A percentile compares a stretch with the other conserved stretches of the same genome.
Conservation (phyloP, 169 alveolate species). For the Plasmodium coatneyi region DNA sequence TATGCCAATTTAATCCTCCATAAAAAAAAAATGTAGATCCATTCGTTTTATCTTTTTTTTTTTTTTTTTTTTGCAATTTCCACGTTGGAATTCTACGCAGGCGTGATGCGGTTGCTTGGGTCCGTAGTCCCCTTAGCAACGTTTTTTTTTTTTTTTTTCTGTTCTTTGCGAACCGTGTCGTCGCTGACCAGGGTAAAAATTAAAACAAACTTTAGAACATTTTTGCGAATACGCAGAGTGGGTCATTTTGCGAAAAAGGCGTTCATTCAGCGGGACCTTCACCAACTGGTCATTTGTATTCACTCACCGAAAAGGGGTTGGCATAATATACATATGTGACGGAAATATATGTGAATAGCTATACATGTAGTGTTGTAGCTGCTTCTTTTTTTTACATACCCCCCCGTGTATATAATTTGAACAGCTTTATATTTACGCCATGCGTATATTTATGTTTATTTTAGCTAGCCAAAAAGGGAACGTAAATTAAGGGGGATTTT, state of each 20-base stretch:
- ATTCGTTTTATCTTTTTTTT: not conserved
- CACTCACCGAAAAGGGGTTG: not conserved
- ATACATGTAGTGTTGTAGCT: not conserved
- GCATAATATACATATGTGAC: not conserved
- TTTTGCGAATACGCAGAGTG: not conserved
- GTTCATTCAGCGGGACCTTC: not conserved
- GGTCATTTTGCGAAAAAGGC: not conserved
- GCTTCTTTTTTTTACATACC: not conserved
- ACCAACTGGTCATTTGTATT: not conserved
- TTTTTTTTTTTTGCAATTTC: not conserved
- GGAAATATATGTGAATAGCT: not conserved
- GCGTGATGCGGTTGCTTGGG: not conserved
- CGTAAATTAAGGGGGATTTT: not conserved
- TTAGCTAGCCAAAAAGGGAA: not conserved
- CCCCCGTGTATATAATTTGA: not conserved
- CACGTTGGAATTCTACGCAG: not conserved
- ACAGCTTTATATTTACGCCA: not conserved
- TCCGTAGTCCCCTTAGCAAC: not conserved
- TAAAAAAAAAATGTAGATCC: not conserved
- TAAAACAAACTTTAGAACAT: not conserved
- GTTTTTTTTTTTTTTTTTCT: not conserved
- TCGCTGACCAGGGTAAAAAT: not conserved
- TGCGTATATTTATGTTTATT: not conserved
- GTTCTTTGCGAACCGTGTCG: not conserved
- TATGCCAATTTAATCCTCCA: not conserved